Evolutionary conservation across 78 protist genomes (phyloP), one percentile per base, ranked within the genome.

Genomic region (Dictyostelium brefeldianum): DNA sequence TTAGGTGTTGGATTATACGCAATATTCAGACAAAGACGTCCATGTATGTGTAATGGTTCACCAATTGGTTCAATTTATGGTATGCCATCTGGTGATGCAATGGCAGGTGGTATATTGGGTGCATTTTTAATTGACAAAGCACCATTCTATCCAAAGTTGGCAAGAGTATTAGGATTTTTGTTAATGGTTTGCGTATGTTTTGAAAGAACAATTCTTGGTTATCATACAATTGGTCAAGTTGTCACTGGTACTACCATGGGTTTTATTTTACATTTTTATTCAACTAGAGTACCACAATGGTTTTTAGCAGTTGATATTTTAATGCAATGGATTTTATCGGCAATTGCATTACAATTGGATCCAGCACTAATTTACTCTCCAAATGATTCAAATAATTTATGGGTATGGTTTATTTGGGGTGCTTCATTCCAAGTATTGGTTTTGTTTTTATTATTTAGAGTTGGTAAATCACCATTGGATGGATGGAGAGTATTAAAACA

Each of bases 251-350:
- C 93, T 11, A 17, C 85, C 17, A 87, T 87, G 50, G 93, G 93
- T 1, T 87, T 87, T 71, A 43, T 87, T n/a, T 43, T 87, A 18
- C 93, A 87, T 77, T 87, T 87, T 46, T 87, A 87, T 22, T 87
- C 93, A 0, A 87, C 93, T 5, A 64, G 93, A 75, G 93, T 87
- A 15, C 93, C 93, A 87, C 93, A 87, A 87, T 87, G 93, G 93
- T 81, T 87, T 22, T 36, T 87, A 7, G 29, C 80, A 6, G 36
- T 87, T 8, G 93, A 87, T 65, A 87, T 87, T 65, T 27, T 77
- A 29, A 70, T 75, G 29, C 93, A 87, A 77, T 87, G 93, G 93
- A 62, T 87, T 5, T 31, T 87, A 20, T 27, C 73, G 0, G 69
- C 78, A 10, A 31, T 87, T 15, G 83, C 93, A 22, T 29, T 87